Evolutionary conservation across 2,329 filamentous ascomycete genomes (phyloP), one percentile per base, ranked within the genome.

Genomic region (Fusarium sp.): DNA sequence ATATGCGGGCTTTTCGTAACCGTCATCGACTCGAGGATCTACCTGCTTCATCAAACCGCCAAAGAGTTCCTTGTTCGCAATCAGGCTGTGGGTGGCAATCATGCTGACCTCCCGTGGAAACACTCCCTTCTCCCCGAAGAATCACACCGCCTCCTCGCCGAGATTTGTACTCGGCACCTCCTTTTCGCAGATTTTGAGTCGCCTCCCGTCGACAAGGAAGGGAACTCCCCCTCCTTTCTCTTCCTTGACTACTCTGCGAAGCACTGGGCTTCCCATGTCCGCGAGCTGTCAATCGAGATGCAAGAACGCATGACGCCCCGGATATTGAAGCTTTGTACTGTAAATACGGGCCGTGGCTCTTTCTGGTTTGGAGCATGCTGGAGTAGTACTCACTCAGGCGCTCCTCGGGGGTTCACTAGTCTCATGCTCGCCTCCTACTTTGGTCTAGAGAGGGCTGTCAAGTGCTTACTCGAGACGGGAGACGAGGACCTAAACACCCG

Each of bases 1-100:
- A 63, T 71, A 1, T 84, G 81, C 63, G 79, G 82, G 25, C 80
- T 82, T 8, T 83, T 84, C 12, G 61, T 79, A 9, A 70, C 63
- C 1, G 35, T 77, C 3, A 65, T 59, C 11, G 66, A 74, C 33
- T 70, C 65, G 2, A 73, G 50, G 47, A 38, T 79, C 12, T 78
- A 77, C 47, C 63, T 79, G 1, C 54, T 79, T 33, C 75, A 79
- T 25, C 72, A 78, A 40, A 78, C 75, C 0, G 75, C 71, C 8
- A 74, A 69, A 30, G 75, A 78, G 59, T 78, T 77, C 38, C 45
- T 78, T 6, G 65, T 76, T 9, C 35, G 25, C 25, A 25, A 65
- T 15, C 6, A 30, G 12, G 25, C 20, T 20, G 6, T 1, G n/a
- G 14, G 1, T 37, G 7, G 37, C 9, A 8, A 9, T 8, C 6